Evolutionary conservation across 176 grass and related monocot genomes (phyloP).

Genomic region (Eragrostis curvula): DNA sequence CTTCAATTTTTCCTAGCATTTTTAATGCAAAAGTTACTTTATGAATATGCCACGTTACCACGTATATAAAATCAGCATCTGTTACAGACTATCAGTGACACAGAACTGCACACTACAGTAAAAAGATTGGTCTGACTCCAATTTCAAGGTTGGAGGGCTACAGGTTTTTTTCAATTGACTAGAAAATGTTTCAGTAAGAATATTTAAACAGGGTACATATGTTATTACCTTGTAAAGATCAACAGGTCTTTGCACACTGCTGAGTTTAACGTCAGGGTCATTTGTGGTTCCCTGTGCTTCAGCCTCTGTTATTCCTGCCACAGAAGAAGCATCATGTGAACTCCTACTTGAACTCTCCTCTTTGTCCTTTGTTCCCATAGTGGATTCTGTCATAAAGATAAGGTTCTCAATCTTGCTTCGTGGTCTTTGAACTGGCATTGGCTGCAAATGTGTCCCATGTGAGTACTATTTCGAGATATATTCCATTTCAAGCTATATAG

Average conservation of each 20-base stretch:
- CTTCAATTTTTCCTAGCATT: neutral
- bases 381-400: conserved; percentile 85
- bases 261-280: conserved; percentile 54
- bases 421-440: conserved; percentile 75
- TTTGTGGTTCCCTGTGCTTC: conserved; percentile 34
- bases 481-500: conserved; percentile 10
- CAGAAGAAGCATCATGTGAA: conserved; percentile 51
- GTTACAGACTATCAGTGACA: neutral
- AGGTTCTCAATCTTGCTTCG: conserved; percentile 83
- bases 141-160: conserved; percentile 1
- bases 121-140: neutral
- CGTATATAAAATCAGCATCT: neutral
- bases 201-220: neutral
- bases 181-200: conserved; percentile 16
- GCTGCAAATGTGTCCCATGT: conserved; percentile 52
- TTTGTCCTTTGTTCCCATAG: conserved; percentile 55
- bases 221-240: conserved; percentile 92
- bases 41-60: neutral
- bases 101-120: neutral
- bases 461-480: conserved; percentile 13
- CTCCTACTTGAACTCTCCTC: conserved; percentile 45
- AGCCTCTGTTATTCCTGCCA: conserved; percentile 44
- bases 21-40: neutral
- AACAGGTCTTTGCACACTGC: conserved; percentile 72
- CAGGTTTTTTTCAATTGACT: conserved; percentile 5